These are phyloP conservation scores for Saturnispora galanensis DNA, from an alignment of 805 yeast genomes.

Conservation along the genomic window DNA sequence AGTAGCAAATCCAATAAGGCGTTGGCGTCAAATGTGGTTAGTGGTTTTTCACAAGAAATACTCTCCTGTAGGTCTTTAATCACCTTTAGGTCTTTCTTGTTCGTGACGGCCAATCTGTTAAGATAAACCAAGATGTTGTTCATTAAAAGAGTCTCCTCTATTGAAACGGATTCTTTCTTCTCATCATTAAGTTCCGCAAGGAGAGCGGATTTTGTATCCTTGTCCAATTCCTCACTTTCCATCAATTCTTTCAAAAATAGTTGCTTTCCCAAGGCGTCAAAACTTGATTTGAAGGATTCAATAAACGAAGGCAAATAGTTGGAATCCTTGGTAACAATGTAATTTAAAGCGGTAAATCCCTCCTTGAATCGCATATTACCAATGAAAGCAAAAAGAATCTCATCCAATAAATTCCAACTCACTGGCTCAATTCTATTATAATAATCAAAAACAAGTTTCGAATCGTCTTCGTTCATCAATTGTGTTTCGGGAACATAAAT, in stretches of 20 bases:
- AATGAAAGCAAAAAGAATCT: slow-evolving; percentile 17
- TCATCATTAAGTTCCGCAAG: slow-evolving; percentile 12
- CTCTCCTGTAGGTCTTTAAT: slow-evolving; percentile 11
- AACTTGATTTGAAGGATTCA: slow-evolving; percentile 6
- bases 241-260: slow-evolving; percentile 11
- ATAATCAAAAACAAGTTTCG: slow-evolving; percentile 18
- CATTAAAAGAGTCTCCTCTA: slow-evolving; percentile 18
- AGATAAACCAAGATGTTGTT: slow-evolving; percentile 14
- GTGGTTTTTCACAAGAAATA: slow-evolving; percentile 16
- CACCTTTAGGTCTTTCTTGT: slow-evolving; percentile 7
- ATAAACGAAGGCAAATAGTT: neutral
- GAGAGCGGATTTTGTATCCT: slow-evolving; percentile 4
- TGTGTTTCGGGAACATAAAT: slow-evolving; percentile 17
- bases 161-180: slow-evolving; percentile 8
- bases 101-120: slow-evolving; percentile 7
- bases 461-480: slow-evolving; percentile 11
- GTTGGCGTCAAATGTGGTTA: slow-evolving; percentile 21
- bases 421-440: slow-evolving; percentile 23
- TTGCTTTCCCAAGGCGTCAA: slow-evolving; percentile 15
- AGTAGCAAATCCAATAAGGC: slow-evolving; percentile 18
- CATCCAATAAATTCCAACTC: slow-evolving; percentile 21
- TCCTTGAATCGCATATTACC: slow-evolving; percentile 15
- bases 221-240: neutral
- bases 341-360: slow-evolving; percentile 13
- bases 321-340: neutral